Percentiles rank a stretch among this genome's conserved stretches.
Conservation (phyloP, 768 basidiomycete species). For the Mycena maculata region DNA sequence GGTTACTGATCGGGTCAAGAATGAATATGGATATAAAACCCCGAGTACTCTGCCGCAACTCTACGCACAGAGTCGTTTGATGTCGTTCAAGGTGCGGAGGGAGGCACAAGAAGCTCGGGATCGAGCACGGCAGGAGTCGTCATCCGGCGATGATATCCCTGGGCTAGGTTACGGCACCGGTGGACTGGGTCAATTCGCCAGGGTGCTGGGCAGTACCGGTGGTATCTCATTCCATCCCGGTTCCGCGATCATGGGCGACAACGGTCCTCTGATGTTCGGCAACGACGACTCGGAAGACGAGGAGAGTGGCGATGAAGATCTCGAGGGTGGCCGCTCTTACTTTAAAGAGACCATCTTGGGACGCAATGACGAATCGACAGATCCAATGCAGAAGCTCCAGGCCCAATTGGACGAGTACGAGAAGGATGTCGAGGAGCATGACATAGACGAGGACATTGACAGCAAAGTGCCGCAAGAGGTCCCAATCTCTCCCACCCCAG, state of each 20-base stretch:
- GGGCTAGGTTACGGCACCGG: slow-evolving; percentile 47
- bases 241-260: slow-evolving; percentile 61
- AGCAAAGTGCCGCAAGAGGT: slow-evolving; percentile 41
- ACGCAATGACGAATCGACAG: slow-evolving; percentile 57
- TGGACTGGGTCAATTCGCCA: slow-evolving; percentile 62
- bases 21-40: slow-evolving; percentile 80
- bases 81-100: slow-evolving; percentile 70
- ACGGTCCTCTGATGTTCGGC: slow-evolving; percentile 70
- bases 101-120: slow-evolving; percentile 68
- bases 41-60: slow-evolving; percentile 82
- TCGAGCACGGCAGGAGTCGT: slow-evolving; percentile 44
- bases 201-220: slow-evolving; percentile 65
- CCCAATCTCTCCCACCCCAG: slow-evolving; percentile 35
- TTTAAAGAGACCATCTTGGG: slow-evolving; percentile 61
- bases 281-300: slow-evolving; percentile 74
- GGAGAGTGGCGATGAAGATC: slow-evolving; percentile 64
- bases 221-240: slow-evolving; percentile 77
- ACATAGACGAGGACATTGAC: slow-evolving; percentile 52
- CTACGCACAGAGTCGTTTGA: slow-evolving; percentile 72
- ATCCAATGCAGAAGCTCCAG: slow-evolving; percentile 68
- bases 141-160: slow-evolving; percentile 45
- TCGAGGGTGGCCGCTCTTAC: slow-evolving; percentile 53
- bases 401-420: slow-evolving; percentile 75
- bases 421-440: slow-evolving; percentile 56
- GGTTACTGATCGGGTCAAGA: slow-evolving; percentile 85